Evolutionary conservation across 2,329 filamentous ascomycete genomes (phyloP).

Genomic region (Curvularia spicifera): DNA sequence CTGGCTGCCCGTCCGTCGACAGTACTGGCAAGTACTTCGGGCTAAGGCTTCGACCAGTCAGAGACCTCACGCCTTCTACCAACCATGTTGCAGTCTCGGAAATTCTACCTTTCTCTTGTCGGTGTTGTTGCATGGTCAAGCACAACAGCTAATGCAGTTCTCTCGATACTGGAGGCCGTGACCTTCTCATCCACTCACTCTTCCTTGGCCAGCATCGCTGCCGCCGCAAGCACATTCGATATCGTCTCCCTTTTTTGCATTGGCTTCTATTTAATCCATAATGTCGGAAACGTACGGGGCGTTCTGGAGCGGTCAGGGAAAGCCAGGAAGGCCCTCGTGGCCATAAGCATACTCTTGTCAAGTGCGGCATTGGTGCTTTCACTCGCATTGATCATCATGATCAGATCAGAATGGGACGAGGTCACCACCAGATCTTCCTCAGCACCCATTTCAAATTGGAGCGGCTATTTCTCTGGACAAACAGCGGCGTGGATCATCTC

Average conservation of each 20-base stretch:
- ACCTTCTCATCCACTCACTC: conserved; percentile 37
- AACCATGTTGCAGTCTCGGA: conserved; percentile 37
- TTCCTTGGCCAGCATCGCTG: conserved; percentile 36
- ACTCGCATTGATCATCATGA: conserved; percentile 36
- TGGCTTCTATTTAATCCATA: conserved; percentile 38
- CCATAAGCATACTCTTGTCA: conserved; percentile 33
- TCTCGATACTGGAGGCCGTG: conserved; percentile 46
- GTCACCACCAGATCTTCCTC: conserved; percentile 21
- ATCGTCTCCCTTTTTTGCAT: conserved; percentile 39
- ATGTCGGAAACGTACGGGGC: conserved; percentile 38
- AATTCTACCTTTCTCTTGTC: conserved; percentile 41
- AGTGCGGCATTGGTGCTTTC: conserved; percentile 34
- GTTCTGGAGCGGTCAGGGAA: conserved; percentile 28
- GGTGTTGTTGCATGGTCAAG: conserved; percentile 44
- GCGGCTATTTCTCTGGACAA: conserved; percentile 42
- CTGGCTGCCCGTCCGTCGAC: conserved; percentile 3
- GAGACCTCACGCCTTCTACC: conserved; percentile 5
- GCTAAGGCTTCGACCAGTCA: conserved; percentile 12
- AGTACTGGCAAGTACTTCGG: conserved; percentile 8
- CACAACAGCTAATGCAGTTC: conserved; percentile 45
- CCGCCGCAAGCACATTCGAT: conserved; percentile 43
- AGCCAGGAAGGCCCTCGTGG: conserved; percentile 27
- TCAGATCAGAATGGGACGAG: conserved; percentile 33
- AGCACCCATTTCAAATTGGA: conserved; percentile 31
- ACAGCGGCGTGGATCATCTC: conserved; percentile 46